Base-by-base conservation (phyloP, 192 early-diverging fungal species). In the Spinellus fusiger region DNA sequence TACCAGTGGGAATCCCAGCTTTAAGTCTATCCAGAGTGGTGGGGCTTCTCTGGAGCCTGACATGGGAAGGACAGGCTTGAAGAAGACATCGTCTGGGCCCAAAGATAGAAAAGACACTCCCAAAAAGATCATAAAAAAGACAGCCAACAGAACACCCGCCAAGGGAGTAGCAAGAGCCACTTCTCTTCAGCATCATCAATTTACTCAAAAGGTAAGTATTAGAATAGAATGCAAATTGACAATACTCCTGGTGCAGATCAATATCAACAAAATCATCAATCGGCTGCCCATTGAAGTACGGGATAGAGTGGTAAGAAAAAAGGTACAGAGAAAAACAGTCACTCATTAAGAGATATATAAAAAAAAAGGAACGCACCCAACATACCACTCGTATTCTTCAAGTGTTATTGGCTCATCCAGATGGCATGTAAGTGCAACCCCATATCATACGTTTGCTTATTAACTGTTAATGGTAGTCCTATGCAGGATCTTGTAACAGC, bases 241-340 rank as follows among this genome's bases (percentile, higher is more conserved):
- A 25, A 18, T 49, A 12, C 8, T 49, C 8, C 8, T 16, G 18
- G 8, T 29, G 4, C 16, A 72, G 70, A 56, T 72, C 13, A 61
- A 72, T 56, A 72, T 66, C 47, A 29, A 46, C 13, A 62, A 58
- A 15, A 62, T 72, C 27, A 66, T 72, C 37, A 55, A 66, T 8
- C 38, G 40, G n/a, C 23, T 72, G 29, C 70, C 70, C n/a, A 16
- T 72, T 0, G 54, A 61, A 28, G 66, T 56, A 20, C 59, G 70
- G 18, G 70, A 72, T 38, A 44, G 62, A 37, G 46, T 38, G 55
- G 69, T 71, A 57, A 46, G 1, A 26, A 28, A 13, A 5, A n/a
- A 13, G 3, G 16, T 15, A 29, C 20, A 16, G 2, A 16, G 5
- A 16, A 2, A 48, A 6, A 5, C 10, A 37, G 20, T 51, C 16